Conservation (phyloP, 306 rosid species). For the Myrica gale region DNA sequence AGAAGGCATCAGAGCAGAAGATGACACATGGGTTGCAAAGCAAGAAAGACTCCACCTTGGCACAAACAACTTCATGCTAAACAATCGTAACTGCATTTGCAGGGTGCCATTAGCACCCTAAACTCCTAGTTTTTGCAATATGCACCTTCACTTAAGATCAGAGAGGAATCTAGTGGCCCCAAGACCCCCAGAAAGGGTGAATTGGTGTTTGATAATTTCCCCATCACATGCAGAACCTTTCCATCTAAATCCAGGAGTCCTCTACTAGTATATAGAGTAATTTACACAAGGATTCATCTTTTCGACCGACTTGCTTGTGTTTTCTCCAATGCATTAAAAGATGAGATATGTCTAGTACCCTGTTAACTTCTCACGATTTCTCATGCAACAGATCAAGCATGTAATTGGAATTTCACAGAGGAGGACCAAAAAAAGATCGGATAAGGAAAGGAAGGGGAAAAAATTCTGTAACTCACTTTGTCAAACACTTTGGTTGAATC, state of each 20-base stretch:
- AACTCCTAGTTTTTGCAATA: too few relatives aligned
- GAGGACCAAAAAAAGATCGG: neutral
- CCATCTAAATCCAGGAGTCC: neutral
- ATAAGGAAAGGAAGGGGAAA: neutral
- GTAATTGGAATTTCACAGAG: neutral
- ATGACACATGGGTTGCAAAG: too few relatives aligned
- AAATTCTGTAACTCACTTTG: conserved; percentile 51
- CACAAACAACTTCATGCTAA: too few relatives aligned
- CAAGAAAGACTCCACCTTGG: too few relatives aligned
- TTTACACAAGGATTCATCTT: neutral
- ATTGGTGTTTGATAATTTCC: neutral
- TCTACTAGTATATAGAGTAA: neutral
- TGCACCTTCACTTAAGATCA: too few relatives aligned
- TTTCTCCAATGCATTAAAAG: neutral
- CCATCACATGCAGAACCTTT: neutral
- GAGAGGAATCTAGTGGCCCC: too few relatives aligned
- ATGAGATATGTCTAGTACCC: neutral
- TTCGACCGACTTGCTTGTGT: neutral
- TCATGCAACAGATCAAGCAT: neutral
- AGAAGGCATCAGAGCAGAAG: too few relatives aligned
- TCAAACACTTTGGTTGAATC: conserved; percentile 57
- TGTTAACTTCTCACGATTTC: neutral
- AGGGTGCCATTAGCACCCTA: too few relatives aligned
- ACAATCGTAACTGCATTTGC: too few relatives aligned
- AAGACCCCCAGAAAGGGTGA: neutral